A percentile compares a stretch with the other conserved stretches of the same genome.
These are phyloP conservation scores for Dorcoceras hygrometricum DNA, from an alignment of 257 asterid genomes.

Conservation along the genomic window DNA sequence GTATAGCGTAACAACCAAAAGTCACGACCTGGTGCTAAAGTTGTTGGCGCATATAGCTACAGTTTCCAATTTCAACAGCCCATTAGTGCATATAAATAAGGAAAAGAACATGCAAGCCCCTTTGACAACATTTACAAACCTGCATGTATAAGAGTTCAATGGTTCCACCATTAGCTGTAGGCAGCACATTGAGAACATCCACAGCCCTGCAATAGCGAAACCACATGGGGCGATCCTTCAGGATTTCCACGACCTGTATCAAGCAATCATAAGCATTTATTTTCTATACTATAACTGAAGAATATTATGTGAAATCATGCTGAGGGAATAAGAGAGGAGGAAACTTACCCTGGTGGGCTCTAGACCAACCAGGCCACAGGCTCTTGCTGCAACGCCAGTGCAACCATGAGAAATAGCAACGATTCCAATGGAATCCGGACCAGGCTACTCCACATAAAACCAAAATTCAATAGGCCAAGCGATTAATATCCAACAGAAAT, in stretches of 20 bases:
- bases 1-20: slow-evolving; percentile 84
- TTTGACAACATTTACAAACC: slow-evolving; percentile 31
- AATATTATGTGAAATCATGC: background rate
- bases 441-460: slow-evolving; percentile 61
- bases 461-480: slow-evolving; percentile 14
- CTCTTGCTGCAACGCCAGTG: slow-evolving; percentile 98
- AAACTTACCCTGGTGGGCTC: slow-evolving; percentile 82
- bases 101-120: background rate
- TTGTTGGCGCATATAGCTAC: slow-evolving; percentile 84
- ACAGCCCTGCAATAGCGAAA: slow-evolving; percentile 91
- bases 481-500: slow-evolving; percentile 8
- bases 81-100: background rate
- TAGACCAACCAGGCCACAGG: slow-evolving; percentile 91
- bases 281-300: background rate
- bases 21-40: slow-evolving; percentile 94
- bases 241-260: slow-evolving; percentile 84
- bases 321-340: background rate
- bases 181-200: slow-evolving; percentile 77
- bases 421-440: slow-evolving; percentile 99
- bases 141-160: slow-evolving; percentile 91
- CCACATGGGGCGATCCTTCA: slow-evolving; percentile 95
- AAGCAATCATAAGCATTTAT: background rate
- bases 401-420: slow-evolving; percentile 98
- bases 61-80: slow-evolving; percentile 9
- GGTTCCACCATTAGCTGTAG: slow-evolving; percentile 97